Base-by-base conservation (phyloP, 768 basidiomycete genomes). In the Trametes gibbosa region DNA sequence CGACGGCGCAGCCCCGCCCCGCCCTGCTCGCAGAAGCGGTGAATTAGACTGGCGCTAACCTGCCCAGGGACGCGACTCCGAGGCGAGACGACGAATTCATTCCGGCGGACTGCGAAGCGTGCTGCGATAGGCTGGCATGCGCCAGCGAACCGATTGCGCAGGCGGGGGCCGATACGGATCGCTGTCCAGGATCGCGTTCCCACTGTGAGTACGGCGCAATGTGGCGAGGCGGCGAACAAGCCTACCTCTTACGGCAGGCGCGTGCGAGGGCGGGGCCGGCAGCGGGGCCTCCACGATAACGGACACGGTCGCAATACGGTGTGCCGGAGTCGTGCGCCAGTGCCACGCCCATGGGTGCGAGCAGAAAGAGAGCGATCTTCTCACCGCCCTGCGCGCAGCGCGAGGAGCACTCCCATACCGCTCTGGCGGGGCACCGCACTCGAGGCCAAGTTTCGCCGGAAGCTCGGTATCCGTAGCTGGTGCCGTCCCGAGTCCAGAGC, bases 201-300 rank as follows among this genome's bases (percentile, higher is more conserved):
- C 61, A 62, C 61, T 62, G 61, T 62, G 61, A 62, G 56, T 52
- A 54, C 47, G 24, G 40, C 46, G 17, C 23, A 39, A 37, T 41
- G 45, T 47, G 39, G 50, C 40, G 39, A 25, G 48, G 47, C 23
- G 45, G 52, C 52, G 43, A 46, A 45, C 41, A 2, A 39, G 35
- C 52, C 32, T 58, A 58, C 61, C 56, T 45, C 27, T 53, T 57
- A 43, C 29, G 56, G 56, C 32, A 58, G 40, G 24, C 34, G 51
- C 56, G 54, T 52, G 42, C 34, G 48, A 55, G 45, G 39, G n/a
- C 55, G 55, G 55, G 21, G 51, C 60, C 55, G 50, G 35, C 29
- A 29, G 42, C 50, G 51, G 34, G 35, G 23, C 14, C n/a, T 43
- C 45, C 27, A 53, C n/a, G 55, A 49, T 56, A 56, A 49, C 40